phyloP scores from a whole-genome alignment of 2,329 filamentous ascomycete genomes.

The Trichoderma arundinaceum region DNA sequence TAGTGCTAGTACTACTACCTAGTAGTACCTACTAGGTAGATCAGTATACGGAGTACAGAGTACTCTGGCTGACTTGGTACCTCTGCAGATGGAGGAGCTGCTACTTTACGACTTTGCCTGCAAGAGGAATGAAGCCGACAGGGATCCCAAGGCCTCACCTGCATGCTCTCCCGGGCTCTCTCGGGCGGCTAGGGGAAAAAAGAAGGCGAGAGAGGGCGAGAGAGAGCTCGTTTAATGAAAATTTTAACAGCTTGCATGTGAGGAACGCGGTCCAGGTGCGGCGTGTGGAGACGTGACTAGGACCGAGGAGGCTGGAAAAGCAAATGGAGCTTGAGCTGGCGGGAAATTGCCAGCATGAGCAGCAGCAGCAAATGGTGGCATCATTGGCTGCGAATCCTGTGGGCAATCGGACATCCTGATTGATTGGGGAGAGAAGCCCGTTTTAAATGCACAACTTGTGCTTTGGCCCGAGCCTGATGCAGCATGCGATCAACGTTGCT shows the following conservation, averaged over 20 bases:
- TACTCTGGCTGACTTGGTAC: neutral
- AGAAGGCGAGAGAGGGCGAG: neutral
- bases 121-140: conserved; percentile 22
- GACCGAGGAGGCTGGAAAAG: conserved; percentile 26
- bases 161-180: neutral
- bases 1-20: too few relatives aligned
- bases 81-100: conserved; percentile 20
- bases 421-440: too few relatives aligned
- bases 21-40: too few relatives aligned
- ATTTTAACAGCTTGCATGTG: conserved; percentile 23
- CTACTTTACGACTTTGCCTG: conserved; percentile 6
- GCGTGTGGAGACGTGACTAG: conserved; percentile 32
- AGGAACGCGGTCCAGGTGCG: conserved; percentile 29
- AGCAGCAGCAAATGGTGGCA: neutral
- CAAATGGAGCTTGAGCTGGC: too few relatives aligned
- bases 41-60: too few relatives aligned
- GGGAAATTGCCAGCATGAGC: neutral
- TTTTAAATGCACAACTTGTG: too few relatives aligned
- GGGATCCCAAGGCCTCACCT: conserved; percentile 12
- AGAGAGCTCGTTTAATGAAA: conserved; percentile 14
- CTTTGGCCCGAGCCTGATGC: too few relatives aligned
- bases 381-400: neutral
- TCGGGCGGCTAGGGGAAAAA: neutral
- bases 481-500: too few relatives aligned
- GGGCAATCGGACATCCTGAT: too few relatives aligned